Evolutionary conservation across 73 alveolate species (phyloP).

Genomic region (Blepharisma stoltei): DNA sequence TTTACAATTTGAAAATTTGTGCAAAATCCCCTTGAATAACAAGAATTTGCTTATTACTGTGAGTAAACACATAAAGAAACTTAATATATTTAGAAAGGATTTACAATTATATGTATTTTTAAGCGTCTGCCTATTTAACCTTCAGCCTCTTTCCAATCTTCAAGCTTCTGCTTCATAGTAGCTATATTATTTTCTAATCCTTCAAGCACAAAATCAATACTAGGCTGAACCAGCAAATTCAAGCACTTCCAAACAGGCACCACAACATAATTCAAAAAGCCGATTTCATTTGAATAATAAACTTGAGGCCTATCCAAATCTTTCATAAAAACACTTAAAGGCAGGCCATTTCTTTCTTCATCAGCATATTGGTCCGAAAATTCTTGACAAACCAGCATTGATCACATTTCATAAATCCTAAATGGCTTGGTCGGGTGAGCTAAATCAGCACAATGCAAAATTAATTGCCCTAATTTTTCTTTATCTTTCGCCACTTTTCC

Average conservation of each 20-base stretch:
- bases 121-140: background rate
- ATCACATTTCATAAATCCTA: constrained; percentile 24
- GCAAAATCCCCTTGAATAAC: no score
- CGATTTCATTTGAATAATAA: constrained; percentile 32
- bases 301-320: constrained; percentile 31
- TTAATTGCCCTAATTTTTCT: constrained; percentile 23
- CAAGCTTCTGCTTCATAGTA: constrained; percentile 26
- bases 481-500: constrained; percentile 29
- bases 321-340: constrained; percentile 1
- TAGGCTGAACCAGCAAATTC: constrained; percentile 10
- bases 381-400: constrained; percentile 23
- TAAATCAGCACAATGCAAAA: constrained; percentile 12
- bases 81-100: no score
- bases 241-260: constrained; percentile 33
- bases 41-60: no score
- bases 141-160: constrained; percentile 27
- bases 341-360: background rate
- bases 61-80: no score
- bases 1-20: no score
- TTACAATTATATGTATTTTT: no score
- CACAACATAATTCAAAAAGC: constrained; percentile 42
- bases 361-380: background rate
- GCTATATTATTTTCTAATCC: background rate
- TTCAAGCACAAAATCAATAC: constrained; percentile 6
- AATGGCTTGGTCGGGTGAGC: background rate